These are phyloP conservation scores for Spergularia azorica DNA, from an alignment of 179 eudicot genomes.

Conservation along the genomic window DNA sequence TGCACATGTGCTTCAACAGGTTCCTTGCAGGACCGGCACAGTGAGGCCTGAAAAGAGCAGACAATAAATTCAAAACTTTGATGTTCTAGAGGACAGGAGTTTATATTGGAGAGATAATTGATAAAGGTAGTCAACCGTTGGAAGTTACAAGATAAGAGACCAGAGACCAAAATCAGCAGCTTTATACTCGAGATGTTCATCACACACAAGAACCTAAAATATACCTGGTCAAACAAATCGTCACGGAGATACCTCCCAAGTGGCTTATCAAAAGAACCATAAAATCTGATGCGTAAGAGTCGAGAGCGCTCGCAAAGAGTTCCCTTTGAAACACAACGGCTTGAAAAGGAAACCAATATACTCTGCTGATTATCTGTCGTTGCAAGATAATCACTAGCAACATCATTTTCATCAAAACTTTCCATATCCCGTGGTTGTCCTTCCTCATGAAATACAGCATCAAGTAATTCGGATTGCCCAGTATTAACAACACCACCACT, in stretches of 20 bases:
- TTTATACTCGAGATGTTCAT: neutral
- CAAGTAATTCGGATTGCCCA: constrained; percentile 28
- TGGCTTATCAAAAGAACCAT: constrained; percentile 94
- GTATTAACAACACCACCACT: constrained; percentile 20
- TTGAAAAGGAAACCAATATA: constrained; percentile 96
- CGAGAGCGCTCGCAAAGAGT: constrained; percentile 92
- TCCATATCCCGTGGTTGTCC: constrained; percentile 35
- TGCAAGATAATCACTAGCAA: constrained; percentile 51
- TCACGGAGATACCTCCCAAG: constrained; percentile 84
- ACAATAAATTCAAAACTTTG: neutral
- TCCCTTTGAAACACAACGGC: constrained; percentile 84
- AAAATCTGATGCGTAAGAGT: constrained; percentile 81
- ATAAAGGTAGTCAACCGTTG: neutral
- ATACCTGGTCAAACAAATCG: constrained; percentile 91
- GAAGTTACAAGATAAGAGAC: neutral
- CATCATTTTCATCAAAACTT: constrained; percentile 43
- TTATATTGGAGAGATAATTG: neutral
- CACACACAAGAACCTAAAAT: constrained; percentile 13
- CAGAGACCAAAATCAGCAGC: neutral
- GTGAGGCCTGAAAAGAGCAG: constrained; percentile 47
- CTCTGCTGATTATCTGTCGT: constrained; percentile 74
- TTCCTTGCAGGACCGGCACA: constrained; percentile 81
- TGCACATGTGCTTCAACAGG: constrained; percentile 90
- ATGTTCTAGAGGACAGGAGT: neutral
- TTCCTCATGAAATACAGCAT: constrained; percentile 31